Base-by-base conservation (phyloP, 192 early-diverging fungal species). In the Rhizoclosmatium sp. region DNA sequence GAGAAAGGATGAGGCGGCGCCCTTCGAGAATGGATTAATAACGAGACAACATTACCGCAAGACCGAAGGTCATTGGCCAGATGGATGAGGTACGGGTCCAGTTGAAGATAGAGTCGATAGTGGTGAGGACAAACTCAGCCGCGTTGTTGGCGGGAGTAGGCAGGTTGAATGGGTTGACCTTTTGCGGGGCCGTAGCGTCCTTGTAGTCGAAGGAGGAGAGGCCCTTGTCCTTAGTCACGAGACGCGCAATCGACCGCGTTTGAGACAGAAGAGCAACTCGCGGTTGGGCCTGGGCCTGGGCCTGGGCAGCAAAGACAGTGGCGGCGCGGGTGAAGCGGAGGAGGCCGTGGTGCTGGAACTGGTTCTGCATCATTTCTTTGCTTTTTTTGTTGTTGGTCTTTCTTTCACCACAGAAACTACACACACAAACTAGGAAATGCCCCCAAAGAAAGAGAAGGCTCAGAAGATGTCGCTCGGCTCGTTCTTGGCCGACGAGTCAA, bases 51-150 rank as follows among this genome's bases (percentile, higher is more conserved):
- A 70, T 9, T 46, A 44, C 5, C 68, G 44, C 68, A 54, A 96
- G 88, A 82, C 94, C 95, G 83, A 95, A 95, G 31, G 92, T 94
- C 91, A 89, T 84, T 46, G 87, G 88, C 88, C 88, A 89, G 76
- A 96, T 93, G 62, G 96, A 97, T 42, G 93, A 92, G 54, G 95
- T 94, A 82, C 95, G 93, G 68, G 91, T 92, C 94, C 95, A 99
- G 90, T 94, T 97, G 81, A 96, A 89, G 68, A 97, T 89, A 85
- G 94, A 91, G 79, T 98, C 95, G 56, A 98, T 88, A 44, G 95
- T 96, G 23, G 95, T 94, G 16, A 97, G 84, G 14, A 95, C 95
- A 80, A 81, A 83, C 65, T 89, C 87, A 85, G 77, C 87, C 46
- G 85, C 82, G 69, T 86, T 89, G 81, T 87, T 87, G 3, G 75